phyloP scores from a whole-genome alignment of 345 rosid genomes.

The Eucalyptus sp. region DNA sequence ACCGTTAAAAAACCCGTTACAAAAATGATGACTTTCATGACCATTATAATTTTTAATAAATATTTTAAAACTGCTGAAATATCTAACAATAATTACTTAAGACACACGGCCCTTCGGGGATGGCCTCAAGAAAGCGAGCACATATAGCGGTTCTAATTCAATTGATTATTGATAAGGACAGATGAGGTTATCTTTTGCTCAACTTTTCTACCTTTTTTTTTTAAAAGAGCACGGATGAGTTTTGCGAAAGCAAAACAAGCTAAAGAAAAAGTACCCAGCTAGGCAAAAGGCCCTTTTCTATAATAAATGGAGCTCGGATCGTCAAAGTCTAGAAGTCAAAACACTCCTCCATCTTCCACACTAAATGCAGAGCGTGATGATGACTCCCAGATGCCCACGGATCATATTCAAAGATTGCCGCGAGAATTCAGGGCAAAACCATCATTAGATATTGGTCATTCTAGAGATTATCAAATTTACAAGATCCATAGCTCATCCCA shows the following conservation, averaged over 20 bases:
- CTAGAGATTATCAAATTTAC: background rate
- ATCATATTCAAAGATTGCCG: background rate
- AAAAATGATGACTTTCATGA: no score
- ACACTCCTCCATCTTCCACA: background rate
- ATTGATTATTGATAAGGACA: no score
- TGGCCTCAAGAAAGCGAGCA: background rate
- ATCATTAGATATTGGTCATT: background rate
- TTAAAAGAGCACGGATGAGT: no score
- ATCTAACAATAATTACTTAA: background rate
- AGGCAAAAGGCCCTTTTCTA: background rate
- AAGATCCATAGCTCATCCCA: background rate
- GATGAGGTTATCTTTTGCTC: no score
- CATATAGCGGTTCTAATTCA: no score
- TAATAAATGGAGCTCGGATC: no score
- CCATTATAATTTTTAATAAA: no score
- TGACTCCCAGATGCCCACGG: background rate
- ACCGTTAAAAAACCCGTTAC: no score
- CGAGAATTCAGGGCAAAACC: background rate
- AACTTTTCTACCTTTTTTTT: no score
- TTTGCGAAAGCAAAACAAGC: no score
- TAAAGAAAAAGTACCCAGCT: background rate
- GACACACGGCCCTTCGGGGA: background rate
- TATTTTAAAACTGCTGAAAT: no score
- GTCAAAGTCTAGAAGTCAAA: background rate
- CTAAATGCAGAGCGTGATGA: background rate